Evolutionary conservation across 2,329 filamentous ascomycete species (phyloP).

Genomic region (Aspergillus sp.): DNA sequence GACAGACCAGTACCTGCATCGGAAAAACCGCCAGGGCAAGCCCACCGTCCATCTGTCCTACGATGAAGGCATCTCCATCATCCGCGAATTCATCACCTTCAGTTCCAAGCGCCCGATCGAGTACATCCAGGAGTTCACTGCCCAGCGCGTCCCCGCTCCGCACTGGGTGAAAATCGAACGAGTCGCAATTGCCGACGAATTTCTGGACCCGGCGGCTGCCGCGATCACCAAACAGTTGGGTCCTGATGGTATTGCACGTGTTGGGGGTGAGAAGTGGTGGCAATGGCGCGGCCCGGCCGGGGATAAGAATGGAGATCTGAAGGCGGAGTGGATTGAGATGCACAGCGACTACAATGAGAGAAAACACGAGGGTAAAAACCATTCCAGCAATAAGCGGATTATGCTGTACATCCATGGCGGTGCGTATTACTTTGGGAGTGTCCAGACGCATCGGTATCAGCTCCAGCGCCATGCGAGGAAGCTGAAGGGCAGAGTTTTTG

Average conservation of each 20-base stretch:
- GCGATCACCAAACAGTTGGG: constrained; percentile 74
- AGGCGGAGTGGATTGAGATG: constrained; percentile 98
- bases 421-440: constrained; percentile 91
- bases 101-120: constrained; percentile 89
- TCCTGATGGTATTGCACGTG: constrained; percentile 66
- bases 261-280: constrained; percentile 88
- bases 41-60: constrained; percentile 91
- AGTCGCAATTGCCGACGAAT: constrained; percentile 63
- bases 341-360: constrained; percentile 73
- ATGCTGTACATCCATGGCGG: constrained; percentile 96
- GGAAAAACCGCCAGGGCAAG: constrained; percentile 70
- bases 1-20: constrained; percentile 70
- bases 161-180: constrained; percentile 81
- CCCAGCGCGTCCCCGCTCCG: constrained; percentile 87
- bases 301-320: constrained; percentile 50
- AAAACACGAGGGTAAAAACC: constrained; percentile 51
- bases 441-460: constrained; percentile 97
- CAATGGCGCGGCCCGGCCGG: constrained; percentile 71
- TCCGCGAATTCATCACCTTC: constrained; percentile 81
- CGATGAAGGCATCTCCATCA: constrained; percentile 84
- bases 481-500: constrained; percentile 84
- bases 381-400: constrained; percentile 64
- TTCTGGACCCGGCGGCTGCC: constrained; percentile 65
- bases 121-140: constrained; percentile 86
- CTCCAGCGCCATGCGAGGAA: constrained; percentile 95